A percentile compares a stretch with the other conserved stretches of the same genome.
These are phyloP conservation scores for Pythium oligandrum DNA, from an alignment of 352 stramenopile species.

Conservation along the genomic window DNA sequence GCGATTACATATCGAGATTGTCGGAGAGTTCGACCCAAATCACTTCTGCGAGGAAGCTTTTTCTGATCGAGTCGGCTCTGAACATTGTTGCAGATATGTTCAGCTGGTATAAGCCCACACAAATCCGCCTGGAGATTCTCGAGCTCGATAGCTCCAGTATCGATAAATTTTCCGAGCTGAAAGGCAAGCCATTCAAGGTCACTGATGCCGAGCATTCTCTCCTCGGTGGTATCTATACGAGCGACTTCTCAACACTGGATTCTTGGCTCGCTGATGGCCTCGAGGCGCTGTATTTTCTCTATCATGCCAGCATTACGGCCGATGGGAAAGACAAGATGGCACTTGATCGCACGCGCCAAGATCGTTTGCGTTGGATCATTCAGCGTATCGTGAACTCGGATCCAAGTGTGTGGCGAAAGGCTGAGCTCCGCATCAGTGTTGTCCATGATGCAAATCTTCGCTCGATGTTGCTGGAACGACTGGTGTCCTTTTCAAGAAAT, in stretches of 20 bases:
- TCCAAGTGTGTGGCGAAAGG: slow-evolving; percentile 3
- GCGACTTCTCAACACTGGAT: slow-evolving; percentile 3
- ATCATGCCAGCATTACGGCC: not conserved
- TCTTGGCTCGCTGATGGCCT: slow-evolving; percentile 9
- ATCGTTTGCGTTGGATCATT: slow-evolving; percentile 10
- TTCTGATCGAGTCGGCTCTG: slow-evolving; percentile 4
- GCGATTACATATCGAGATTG: too few relatives aligned
- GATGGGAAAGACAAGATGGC: not conserved
- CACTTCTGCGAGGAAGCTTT: not conserved
- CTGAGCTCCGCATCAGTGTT: slow-evolving; percentile 1
- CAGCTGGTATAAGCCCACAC: slow-evolving; percentile 6
- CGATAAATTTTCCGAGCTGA: slow-evolving; percentile 2
- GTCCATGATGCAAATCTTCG: slow-evolving; percentile 3
- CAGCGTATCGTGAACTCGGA: slow-evolving; percentile 11
- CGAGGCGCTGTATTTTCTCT: slow-evolving; percentile 10
- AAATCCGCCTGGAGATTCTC: slow-evolving; percentile 6
- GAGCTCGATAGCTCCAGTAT: slow-evolving; percentile 8
- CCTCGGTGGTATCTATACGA: slow-evolving; percentile 8
- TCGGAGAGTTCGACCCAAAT: not conserved
- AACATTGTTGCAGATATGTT: slow-evolving; percentile 12
- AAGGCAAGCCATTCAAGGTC: slow-evolving; percentile 1
- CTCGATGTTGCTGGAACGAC: slow-evolving; percentile 6
- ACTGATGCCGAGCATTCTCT: slow-evolving; percentile 13
- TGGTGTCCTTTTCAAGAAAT: slow-evolving; percentile 3
- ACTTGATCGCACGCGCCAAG: slow-evolving; percentile 5